Percentiles rank a stretch among this genome's conserved stretches.
Evolutionary conservation across 768 basidiomycete species (phyloP).

Genomic region (Lyophyllum semitale): DNA sequence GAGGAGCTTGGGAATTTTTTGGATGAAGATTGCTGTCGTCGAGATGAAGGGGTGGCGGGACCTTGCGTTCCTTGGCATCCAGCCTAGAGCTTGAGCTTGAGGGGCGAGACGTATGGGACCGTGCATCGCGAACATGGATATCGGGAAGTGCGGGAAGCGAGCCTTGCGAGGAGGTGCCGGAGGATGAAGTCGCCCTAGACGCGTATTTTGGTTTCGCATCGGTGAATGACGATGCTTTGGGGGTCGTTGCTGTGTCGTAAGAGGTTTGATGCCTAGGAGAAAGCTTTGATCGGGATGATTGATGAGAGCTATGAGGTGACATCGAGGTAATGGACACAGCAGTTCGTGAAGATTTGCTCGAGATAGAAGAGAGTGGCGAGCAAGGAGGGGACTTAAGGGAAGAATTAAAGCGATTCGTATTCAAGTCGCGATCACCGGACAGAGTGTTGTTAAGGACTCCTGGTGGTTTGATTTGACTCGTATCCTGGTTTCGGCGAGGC

Average conservation of each 20-base stretch:
- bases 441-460: conserved; percentile 6
- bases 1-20: not conserved
- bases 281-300: not conserved
- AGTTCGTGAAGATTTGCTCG: not conserved
- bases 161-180: not conserved
- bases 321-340: not conserved
- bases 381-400: not conserved
- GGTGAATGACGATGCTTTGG: conserved; percentile 1
- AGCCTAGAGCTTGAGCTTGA: conserved; percentile 5
- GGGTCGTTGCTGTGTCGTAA: not conserved
- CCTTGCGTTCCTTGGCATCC: conserved; percentile 8
- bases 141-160: not conserved
- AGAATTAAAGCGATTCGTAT: conserved; percentile 6
- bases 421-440: not conserved
- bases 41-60: conserved; percentile 9
- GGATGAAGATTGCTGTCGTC: conserved; percentile 12
- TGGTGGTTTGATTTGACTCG: not conserved
- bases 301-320: conserved; percentile 1
- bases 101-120: conserved; percentile 5
- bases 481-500: not conserved
- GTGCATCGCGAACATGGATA: not conserved
- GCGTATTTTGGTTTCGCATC: not conserved
- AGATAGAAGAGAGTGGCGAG: not conserved
- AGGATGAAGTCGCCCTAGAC: not conserved
- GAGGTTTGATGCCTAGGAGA: not conserved